Conservation (phyloP, 441 rosid genomes). For the Cnidoscolus chayamansa region DNA sequence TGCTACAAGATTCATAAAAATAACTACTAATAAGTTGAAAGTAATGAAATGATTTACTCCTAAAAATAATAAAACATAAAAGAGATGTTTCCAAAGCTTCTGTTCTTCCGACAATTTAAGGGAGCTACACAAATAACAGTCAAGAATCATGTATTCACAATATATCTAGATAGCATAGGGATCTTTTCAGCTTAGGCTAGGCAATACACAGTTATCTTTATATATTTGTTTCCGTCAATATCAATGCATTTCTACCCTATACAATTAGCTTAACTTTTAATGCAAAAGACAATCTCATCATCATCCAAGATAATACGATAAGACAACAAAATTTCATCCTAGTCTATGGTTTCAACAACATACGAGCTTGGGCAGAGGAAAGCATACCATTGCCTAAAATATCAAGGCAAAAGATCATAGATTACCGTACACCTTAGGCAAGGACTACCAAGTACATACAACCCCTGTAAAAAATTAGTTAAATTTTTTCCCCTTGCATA, state of each 20-base stretch:
- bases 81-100: background rate
- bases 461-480: background rate
- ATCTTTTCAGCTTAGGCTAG: background rate
- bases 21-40: background rate
- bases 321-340: background rate
- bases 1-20: conserved; percentile 39
- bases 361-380: background rate
- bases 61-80: background rate
- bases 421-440: background rate
- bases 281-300: background rate
- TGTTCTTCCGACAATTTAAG: too few species aligned
- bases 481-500: too few species aligned
- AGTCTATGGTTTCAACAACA: background rate
- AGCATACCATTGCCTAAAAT: background rate
- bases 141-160: too few species aligned
- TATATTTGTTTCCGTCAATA: background rate
- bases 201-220: background rate
- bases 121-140: too few species aligned
- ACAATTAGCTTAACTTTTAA: background rate
- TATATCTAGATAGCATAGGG: too few species aligned
- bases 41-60: background rate
- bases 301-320: background rate
- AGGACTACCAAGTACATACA: background rate
- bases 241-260: background rate
- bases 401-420: background rate